These are phyloP conservation scores for Monosporascus cannonballus DNA, from an alignment of 2,329 filamentous ascomycete species.

Conservation along the genomic window DNA sequence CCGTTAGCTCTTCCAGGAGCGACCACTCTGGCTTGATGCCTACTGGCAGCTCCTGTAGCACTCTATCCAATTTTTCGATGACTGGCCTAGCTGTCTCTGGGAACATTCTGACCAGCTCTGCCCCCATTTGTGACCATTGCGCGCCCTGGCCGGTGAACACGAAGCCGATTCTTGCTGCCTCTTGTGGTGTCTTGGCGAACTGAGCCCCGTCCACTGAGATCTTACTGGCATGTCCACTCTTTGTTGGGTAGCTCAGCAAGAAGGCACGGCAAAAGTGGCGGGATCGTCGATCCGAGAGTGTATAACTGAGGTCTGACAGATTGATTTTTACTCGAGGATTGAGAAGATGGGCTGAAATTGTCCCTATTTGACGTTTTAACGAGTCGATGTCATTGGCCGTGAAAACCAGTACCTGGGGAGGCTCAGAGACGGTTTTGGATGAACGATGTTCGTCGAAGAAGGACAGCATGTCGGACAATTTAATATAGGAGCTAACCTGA, in stretches of 20 bases:
- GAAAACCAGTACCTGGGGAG: not conserved
- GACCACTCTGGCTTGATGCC: slow-evolving; percentile 13
- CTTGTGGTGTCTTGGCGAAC: not conserved
- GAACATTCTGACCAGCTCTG: slow-evolving; percentile 6
- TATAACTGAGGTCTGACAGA: not conserved
- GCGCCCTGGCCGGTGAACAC: slow-evolving; percentile 20
- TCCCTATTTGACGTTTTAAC: not conserved
- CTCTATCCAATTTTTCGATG: slow-evolving; percentile 8
- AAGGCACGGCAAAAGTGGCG: not conserved
- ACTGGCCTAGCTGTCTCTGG: slow-evolving; percentile 6
- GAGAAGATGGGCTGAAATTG: not conserved
- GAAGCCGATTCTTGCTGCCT: slow-evolving; percentile 1
- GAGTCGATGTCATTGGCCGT: not conserved
- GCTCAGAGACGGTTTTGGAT: not conserved
- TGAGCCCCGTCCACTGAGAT: not conserved
- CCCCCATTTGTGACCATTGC: slow-evolving; percentile 20
- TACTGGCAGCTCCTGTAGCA: slow-evolving; percentile 3
- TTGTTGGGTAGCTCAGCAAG: not conserved
- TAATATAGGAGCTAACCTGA: slow-evolving; percentile 1
- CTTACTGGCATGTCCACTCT: not conserved
- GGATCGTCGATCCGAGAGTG: not conserved
- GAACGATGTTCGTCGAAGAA: not conserved
- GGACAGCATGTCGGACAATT: too few relatives aligned
- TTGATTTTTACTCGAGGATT: not conserved
- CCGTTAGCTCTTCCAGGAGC: slow-evolving; percentile 15